Percentiles rank a stretch among this genome's conserved stretches.
These are phyloP conservation scores for Epithemia pelagica DNA, from an alignment of 108 stramenopile species.

Conservation along the genomic window DNA sequence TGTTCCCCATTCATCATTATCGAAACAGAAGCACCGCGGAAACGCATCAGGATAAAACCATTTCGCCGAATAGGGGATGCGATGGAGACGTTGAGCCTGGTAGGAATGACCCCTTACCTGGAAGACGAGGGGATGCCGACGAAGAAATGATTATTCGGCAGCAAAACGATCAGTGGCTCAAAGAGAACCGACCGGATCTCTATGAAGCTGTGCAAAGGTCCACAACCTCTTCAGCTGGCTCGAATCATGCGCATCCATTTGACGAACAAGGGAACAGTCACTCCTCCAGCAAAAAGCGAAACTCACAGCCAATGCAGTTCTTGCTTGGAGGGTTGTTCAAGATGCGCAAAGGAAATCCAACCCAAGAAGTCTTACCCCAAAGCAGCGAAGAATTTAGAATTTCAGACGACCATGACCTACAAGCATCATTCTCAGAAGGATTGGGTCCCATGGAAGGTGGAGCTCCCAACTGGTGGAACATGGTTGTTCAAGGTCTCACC, in stretches of 20 bases:
- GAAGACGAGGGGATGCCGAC: background rate
- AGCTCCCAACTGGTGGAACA: conserved; percentile 1
- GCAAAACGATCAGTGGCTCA: background rate
- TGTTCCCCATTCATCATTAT: background rate
- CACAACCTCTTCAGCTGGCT: background rate
- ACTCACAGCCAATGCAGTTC: background rate
- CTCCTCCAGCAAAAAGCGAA: background rate
- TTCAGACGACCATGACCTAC: background rate
- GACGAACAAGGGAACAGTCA: background rate
- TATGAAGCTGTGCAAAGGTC: background rate
- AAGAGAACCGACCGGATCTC: conserved; percentile 1
- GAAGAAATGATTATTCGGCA: background rate
- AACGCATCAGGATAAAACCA: background rate
- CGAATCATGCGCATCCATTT: background rate
- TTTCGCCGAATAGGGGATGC: background rate
- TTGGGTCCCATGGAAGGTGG: background rate
- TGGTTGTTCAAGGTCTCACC: background rate
- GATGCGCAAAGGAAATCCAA: background rate
- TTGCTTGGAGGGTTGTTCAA: background rate
- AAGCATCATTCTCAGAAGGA: background rate
- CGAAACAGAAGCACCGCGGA: background rate
- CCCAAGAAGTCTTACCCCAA: background rate
- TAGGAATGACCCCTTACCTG: background rate
- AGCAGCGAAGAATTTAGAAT: background rate
- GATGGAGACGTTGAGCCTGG: background rate